Conservation (phyloP, 352 stramenopile genomes). For the Pseudoperonospora humuli region DNA sequence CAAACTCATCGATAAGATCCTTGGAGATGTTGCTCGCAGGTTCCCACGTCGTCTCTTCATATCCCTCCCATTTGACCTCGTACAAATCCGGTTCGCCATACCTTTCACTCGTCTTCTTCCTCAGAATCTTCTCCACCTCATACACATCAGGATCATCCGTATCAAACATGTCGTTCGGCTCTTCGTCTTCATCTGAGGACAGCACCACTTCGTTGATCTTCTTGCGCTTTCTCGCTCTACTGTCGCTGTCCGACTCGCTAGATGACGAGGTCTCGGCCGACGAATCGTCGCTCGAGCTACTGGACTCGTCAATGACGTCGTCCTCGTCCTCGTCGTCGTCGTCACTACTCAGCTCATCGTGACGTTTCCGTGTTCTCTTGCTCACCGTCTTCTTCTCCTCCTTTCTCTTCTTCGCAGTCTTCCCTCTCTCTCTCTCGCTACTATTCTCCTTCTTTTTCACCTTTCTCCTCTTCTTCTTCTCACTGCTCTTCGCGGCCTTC, state of each 20-base stretch:
- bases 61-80: conserved; percentile 78
- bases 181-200: conserved; percentile 65
- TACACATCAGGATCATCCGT: conserved; percentile 74
- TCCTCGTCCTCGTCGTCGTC: conserved; percentile 30
- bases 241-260: conserved; percentile 29
- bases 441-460: conserved; percentile 20
- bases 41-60: conserved; percentile 75
- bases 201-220: conserved; percentile 43
- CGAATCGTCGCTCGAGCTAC: conserved; percentile 17
- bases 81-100: conserved; percentile 64
- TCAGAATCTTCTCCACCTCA: conserved; percentile 65
- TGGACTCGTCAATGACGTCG: conserved; percentile 23
- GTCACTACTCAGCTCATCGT: conserved; percentile 23
- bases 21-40: conserved; percentile 70
- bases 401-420: not conserved
- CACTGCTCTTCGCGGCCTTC: conserved; percentile 18
- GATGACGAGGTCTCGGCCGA: conserved; percentile 25
- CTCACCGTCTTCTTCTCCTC: conserved; percentile 1
- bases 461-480: conserved; percentile 20
- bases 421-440: conserved; percentile 1
- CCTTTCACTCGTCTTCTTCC: conserved; percentile 36
- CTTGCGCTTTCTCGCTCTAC: conserved; percentile 28
- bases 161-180: conserved; percentile 72
- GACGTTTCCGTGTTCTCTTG: conserved; percentile 6
- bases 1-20: conserved; percentile 73